A percentile compares a stretch with the other conserved stretches of the same genome.
These are phyloP conservation scores for Ustilago curta DNA, from an alignment of 1,284 basidiomycete genomes.

Conservation along the genomic window DNA sequence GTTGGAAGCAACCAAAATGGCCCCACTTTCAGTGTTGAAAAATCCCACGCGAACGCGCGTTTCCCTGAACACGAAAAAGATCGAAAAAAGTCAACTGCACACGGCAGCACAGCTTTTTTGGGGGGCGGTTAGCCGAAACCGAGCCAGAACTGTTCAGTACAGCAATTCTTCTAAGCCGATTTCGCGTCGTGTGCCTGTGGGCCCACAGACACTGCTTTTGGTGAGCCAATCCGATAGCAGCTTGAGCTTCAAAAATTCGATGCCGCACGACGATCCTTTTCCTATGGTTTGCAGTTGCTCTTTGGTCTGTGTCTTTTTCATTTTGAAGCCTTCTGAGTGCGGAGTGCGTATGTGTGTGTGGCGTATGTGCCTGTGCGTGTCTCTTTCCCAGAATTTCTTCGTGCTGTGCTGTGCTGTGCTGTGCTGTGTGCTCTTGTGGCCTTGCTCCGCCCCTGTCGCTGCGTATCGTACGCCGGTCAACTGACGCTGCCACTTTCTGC, in stretches of 20 bases:
- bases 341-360: neutral
- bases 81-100: neutral
- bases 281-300: neutral
- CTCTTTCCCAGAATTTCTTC: too few species aligned
- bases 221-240: conserved; percentile 25
- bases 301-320: conserved; percentile 1
- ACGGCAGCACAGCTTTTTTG: conserved; percentile 5
- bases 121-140: neutral
- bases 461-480: too few species aligned
- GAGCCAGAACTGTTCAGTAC: too few species aligned
- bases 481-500: too few species aligned
- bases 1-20: conserved; percentile 3
- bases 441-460: too few species aligned
- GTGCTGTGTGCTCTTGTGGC: too few species aligned
- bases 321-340: neutral
- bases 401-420: too few species aligned
- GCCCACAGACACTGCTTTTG: neutral
- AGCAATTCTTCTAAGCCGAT: conserved; percentile 3
- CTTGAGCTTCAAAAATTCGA: conserved; percentile 5
- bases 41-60: conserved; percentile 17
- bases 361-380: too few species aligned
- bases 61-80: neutral
- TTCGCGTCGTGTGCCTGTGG: neutral
- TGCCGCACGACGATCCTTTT: conserved; percentile 37
- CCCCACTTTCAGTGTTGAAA: conserved; percentile 2